Evolutionary conservation across 1,139 yeast species (phyloP).

Genomic region (Pichia cactophila): DNA sequence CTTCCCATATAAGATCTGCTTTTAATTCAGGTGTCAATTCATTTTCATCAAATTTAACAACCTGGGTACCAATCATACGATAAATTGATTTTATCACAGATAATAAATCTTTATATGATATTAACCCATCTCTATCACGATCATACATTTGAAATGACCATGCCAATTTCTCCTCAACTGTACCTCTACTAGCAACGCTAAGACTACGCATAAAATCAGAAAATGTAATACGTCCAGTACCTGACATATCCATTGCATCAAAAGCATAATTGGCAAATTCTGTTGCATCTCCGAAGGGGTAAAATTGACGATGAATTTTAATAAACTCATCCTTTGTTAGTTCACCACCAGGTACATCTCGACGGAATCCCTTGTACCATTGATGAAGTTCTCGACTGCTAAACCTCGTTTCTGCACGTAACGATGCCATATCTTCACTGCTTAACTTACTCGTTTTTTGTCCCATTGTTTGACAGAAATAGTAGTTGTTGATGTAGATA

Average conservation of each 20-base stretch:
- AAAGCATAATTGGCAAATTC: conserved; percentile 87
- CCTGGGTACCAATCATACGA: conserved; percentile 92
- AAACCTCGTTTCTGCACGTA: conserved; percentile 83
- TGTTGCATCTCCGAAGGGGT: conserved; percentile 96
- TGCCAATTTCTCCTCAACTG: conserved; percentile 73
- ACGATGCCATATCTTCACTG: conserved; percentile 78
- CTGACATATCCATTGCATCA: conserved; percentile 79
- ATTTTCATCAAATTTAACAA: conserved; percentile 80
- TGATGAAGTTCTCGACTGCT: conserved; percentile 93
- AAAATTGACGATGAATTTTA: conserved; percentile 89
- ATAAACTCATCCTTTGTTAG: conserved; percentile 81
- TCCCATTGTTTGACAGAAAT: conserved; percentile 53
- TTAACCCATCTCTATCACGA: conserved; percentile 65
- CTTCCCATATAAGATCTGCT: conserved; percentile 65
- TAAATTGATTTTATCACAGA: conserved; percentile 77
- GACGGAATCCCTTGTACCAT: conserved; percentile 92
- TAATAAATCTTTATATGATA: conserved; percentile 71
- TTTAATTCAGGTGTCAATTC: conserved; percentile 89
- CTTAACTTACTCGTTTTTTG: conserved; percentile 89
- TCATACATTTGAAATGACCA: conserved; percentile 91
- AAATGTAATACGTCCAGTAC: conserved; percentile 78
- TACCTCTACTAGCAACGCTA: conserved; percentile 83
- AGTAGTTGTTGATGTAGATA: not conserved
- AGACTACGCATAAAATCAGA: conserved; percentile 87
- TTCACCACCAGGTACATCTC: conserved; percentile 93